Evolutionary conservation across 2,329 filamentous ascomycete genomes (phyloP).

Genomic region (Nemania sp.): DNA sequence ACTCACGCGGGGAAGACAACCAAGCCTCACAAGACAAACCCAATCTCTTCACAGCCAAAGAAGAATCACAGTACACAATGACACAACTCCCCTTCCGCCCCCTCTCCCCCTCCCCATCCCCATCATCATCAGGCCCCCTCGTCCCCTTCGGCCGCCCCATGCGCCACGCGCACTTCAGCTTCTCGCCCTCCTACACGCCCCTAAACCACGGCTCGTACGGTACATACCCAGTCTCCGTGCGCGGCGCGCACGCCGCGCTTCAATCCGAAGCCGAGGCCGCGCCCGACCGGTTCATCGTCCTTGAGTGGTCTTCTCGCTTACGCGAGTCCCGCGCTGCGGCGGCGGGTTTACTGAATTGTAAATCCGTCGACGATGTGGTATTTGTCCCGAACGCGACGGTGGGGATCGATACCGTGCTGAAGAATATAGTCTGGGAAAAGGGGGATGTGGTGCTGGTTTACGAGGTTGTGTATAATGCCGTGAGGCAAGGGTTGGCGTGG

Average conservation of each 20-base stretch:
- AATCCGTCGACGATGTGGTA: slow-evolving; percentile 45
- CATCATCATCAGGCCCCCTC: not conserved
- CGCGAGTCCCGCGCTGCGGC: slow-evolving; percentile 24
- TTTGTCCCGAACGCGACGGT: slow-evolving; percentile 70
- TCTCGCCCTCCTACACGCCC: slow-evolving; percentile 36
- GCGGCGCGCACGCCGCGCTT: slow-evolving; percentile 28
- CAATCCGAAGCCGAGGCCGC: slow-evolving; percentile 32
- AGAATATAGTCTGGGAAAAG: slow-evolving; percentile 56
- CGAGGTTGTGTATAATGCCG: slow-evolving; percentile 63
- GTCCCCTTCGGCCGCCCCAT: slow-evolving; percentile 37
- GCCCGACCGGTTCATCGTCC: slow-evolving; percentile 38
- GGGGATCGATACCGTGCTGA: slow-evolving; percentile 63
- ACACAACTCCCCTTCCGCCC: not conserved
- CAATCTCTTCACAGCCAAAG: too few relatives aligned
- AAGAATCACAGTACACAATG: not conserved
- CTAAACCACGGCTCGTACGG: slow-evolving; percentile 41
- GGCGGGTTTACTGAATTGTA: slow-evolving; percentile 27
- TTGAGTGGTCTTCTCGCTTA: slow-evolving; percentile 32
- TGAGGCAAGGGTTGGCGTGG: slow-evolving; percentile 61
- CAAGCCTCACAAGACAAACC: too few relatives aligned
- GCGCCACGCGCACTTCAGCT: slow-evolving; percentile 38
- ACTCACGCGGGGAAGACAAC: too few relatives aligned
- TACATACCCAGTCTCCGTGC: slow-evolving; percentile 30
- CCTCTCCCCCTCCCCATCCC: not conserved
- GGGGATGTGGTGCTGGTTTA: slow-evolving; percentile 67